Evolutionary conservation across 2,329 filamentous ascomycete genomes (phyloP), one percentile per base, ranked within the genome.

Genomic region (Nannizzia gypsea): DNA sequence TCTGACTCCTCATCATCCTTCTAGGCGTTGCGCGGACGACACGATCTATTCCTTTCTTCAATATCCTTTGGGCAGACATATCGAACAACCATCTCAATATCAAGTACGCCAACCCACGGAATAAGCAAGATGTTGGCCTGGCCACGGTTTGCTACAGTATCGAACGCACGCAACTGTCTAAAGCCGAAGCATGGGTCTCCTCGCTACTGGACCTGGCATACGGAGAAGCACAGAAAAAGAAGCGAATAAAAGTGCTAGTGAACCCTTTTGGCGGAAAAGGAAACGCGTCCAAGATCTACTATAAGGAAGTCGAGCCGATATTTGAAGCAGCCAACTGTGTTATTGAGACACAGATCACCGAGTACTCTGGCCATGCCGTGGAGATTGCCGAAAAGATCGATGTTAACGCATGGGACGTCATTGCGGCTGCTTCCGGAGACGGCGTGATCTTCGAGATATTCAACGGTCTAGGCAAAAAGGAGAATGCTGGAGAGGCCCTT

Each of bases 181-280:
- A 79, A n/a, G 75, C 79, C 6, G 76, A 80, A 55, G 66, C 70
- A 60, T 96, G 89, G 84, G 76, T 85, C 40, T 76, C 80, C 28
- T 77, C 75, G 58, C 78, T 96, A 36, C 71, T 95, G 20, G 76
- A 83, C 38, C 80, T 80, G 54, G 84, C 91, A 24, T 96, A 96
- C 68, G 86, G 77, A 59, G 76, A 77, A 6, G 81, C 87, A 1
- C 83, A 87, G 67, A 81, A 80, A 58, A 81, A 79, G 61, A 93
- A 90, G 72, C 84, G 89, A 54, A 85, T 93, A 63, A 95, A 93
- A 71, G 85, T 97, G 11, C 77, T 97, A 48, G 81, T 99, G 63
- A 99, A 99, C 72, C 93, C 93, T 0, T 87, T 91, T 67, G 89
- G 90, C 13, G 93, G 93, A 0, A 88, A 90, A 46, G 92, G 92